Conservation (phyloP, 768 basidiomycete species). For the Rossbeevera mucosa region DNA sequence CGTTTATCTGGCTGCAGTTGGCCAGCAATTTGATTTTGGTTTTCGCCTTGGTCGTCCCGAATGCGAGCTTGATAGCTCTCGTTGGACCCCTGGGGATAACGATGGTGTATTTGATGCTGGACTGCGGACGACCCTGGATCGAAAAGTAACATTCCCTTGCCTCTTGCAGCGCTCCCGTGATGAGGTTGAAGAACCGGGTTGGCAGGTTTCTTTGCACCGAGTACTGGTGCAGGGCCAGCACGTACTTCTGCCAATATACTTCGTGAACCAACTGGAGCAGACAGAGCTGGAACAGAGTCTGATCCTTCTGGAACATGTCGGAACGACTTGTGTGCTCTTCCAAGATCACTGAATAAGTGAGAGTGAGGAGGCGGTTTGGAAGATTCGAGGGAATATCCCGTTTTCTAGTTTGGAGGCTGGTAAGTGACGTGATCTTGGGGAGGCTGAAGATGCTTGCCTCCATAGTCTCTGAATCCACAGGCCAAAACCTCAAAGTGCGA, state of each 20-base stretch:
- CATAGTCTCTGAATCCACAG: slow-evolving; percentile 65
- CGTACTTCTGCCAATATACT: slow-evolving; percentile 69
- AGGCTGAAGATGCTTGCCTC: slow-evolving; percentile 41
- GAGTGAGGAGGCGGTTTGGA: slow-evolving; percentile 24
- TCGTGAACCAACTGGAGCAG: slow-evolving; percentile 63
- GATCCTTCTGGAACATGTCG: slow-evolving; percentile 46
- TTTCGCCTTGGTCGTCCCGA: slow-evolving; percentile 15
- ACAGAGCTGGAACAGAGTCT: slow-evolving; percentile 44
- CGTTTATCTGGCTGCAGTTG: slow-evolving; percentile 14
- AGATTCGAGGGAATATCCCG: slow-evolving; percentile 39
- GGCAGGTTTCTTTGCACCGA: slow-evolving; percentile 15
- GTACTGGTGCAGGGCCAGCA: slow-evolving; percentile 39
- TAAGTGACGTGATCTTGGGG: slow-evolving; percentile 8
- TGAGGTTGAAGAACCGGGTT: slow-evolving; percentile 33
- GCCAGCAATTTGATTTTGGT: background rate
- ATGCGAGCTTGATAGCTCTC: slow-evolving; percentile 10
- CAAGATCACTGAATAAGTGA: slow-evolving; percentile 14
- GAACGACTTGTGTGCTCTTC: slow-evolving; percentile 43
- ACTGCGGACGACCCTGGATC: slow-evolving; percentile 33
- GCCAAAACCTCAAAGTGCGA: slow-evolving; percentile 88
- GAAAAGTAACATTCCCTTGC: slow-evolving; percentile 23
- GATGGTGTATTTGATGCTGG: slow-evolving; percentile 31
- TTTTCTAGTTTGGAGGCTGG: slow-evolving; percentile 37
- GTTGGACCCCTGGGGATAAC: slow-evolving; percentile 21
- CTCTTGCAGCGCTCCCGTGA: slow-evolving; percentile 31